A percentile compares a stretch with the other conserved stretches of the same genome.
Conservation (phyloP, 139 green algal genomes). For the Picochlorum sp. region DNA sequence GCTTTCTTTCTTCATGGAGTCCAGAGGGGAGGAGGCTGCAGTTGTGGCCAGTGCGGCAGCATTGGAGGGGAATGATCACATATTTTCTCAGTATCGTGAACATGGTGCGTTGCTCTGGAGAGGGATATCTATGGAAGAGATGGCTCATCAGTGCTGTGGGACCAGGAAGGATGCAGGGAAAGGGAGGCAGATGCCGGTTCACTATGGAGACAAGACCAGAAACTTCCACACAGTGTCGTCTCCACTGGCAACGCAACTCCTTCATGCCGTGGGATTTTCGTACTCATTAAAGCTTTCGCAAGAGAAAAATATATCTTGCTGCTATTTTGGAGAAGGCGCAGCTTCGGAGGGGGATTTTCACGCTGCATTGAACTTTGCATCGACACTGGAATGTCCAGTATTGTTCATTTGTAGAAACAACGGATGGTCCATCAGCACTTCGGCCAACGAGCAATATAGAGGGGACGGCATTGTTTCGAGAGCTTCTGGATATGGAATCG, state of each 20-base stretch:
- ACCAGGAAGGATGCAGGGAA: conserved; percentile 70
- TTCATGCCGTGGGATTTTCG: conserved; percentile 82
- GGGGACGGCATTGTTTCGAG: conserved; percentile 78
- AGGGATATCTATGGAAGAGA: conserved; percentile 68
- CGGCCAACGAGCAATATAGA: conserved; percentile 76
- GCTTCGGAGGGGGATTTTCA: conserved; percentile 88
- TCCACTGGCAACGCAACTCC: conserved; percentile 84
- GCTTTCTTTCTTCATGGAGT: conserved; percentile 93
- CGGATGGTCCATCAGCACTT: conserved; percentile 88
- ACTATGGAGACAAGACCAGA: conserved; percentile 73
- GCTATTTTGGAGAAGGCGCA: conserved; percentile 84
- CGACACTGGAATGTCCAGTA: conserved; percentile 62
- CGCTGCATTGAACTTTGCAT: conserved; percentile 88
- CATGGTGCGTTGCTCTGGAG: conserved; percentile 87
- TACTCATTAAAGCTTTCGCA: conserved; percentile 72
- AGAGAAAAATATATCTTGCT: conserved; percentile 29
- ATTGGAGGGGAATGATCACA: conserved; percentile 56
- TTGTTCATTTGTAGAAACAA: conserved; percentile 97
- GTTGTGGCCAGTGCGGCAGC: conserved; percentile 71
- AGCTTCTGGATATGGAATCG: conserved; percentile 70
- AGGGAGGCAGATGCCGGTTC: conserved; percentile 92
- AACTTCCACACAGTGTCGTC: conserved; percentile 89
- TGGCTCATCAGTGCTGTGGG: conserved; percentile 84
- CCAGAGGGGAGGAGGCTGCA: conserved; percentile 80
- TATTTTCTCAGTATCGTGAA: conserved; percentile 90